A percentile compares a stretch with the other conserved stretches of the same genome.
These are phyloP conservation scores for Juglanconis oblonga DNA, from an alignment of 2,329 filamentous ascomycete species.

Conservation along the genomic window DNA sequence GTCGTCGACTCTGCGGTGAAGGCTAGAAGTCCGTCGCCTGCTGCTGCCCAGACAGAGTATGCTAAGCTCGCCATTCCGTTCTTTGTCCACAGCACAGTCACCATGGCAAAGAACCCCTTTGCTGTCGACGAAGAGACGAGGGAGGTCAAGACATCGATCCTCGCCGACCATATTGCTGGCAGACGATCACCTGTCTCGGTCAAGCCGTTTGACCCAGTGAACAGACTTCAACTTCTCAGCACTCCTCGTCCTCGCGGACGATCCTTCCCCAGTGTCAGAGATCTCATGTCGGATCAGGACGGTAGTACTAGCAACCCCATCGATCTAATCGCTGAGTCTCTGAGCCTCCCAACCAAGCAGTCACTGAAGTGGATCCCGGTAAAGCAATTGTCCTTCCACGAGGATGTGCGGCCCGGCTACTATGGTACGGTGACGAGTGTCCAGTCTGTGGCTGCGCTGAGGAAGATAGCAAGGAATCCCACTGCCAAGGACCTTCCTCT, in stretches of 20 bases:
- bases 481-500: constrained; percentile 53
- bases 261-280: constrained; percentile 51
- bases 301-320: constrained; percentile 32
- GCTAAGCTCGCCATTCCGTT: constrained; percentile 77
- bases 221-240: constrained; percentile 38
- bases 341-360: constrained; percentile 34
- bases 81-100: constrained; percentile 70
- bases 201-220: constrained; percentile 40
- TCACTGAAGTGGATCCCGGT: constrained; percentile 55
- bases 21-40: constrained; percentile 18
- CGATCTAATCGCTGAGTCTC: constrained; percentile 37
- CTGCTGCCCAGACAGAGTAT: constrained; percentile 46
- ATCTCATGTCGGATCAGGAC: constrained; percentile 57
- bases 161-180: constrained; percentile 51
- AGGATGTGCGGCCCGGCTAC: constrained; percentile 68
- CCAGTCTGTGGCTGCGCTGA: constrained; percentile 48
- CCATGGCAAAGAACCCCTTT: constrained; percentile 60
- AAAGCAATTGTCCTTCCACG: constrained; percentile 60
- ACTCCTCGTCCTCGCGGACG: constrained; percentile 48
- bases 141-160: constrained; percentile 45
- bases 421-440: constrained; percentile 68
- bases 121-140: constrained; percentile 57
- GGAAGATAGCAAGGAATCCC: constrained; percentile 52
- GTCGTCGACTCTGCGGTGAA: constrained; percentile 19
- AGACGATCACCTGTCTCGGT: constrained; percentile 43